Conservation (phyloP, 2,329 filamentous ascomycete genomes). For the Dothistroma septosporum region DNA sequence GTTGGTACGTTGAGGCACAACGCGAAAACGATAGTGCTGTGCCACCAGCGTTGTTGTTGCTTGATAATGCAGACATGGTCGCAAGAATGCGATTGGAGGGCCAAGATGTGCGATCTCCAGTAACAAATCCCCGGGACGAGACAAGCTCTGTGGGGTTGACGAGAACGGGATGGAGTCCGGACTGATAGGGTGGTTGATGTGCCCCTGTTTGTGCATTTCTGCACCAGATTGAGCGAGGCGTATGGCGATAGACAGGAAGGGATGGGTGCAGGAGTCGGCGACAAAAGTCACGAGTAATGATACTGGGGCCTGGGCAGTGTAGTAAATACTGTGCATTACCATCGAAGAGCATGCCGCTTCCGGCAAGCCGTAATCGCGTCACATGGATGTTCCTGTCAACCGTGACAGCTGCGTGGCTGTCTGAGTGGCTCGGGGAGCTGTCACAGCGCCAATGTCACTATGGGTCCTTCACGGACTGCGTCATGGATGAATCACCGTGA, state of each 20-base stretch:
- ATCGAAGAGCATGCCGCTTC: neutral
- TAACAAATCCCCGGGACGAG: no score
- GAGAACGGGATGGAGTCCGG: neutral
- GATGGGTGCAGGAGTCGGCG: neutral
- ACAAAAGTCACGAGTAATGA: neutral
- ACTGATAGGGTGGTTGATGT: neutral
- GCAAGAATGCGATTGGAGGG: neutral
- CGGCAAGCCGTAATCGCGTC: neutral
- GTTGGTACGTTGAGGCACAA: neutral
- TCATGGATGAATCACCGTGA: neutral
- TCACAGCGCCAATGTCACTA: neutral
- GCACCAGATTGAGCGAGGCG: neutral
- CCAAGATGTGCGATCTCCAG: no score
- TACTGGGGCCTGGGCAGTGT: neutral
- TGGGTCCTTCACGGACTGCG: no score
- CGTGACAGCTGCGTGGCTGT: neutral
- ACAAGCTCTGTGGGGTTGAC: no score
- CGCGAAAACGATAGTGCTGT: neutral
- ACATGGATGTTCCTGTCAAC: neutral
- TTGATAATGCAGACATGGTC: conserved; percentile 2
- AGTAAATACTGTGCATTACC: neutral
- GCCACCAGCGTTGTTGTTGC: neutral
- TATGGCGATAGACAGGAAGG: neutral
- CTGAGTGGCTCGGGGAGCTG: neutral
- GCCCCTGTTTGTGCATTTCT: neutral